A percentile compares a stretch with the other conserved stretches of the same genome.
These are phyloP conservation scores for Drosera spatulata DNA, from an alignment of 179 eudicot genomes.

Conservation along the genomic window DNA sequence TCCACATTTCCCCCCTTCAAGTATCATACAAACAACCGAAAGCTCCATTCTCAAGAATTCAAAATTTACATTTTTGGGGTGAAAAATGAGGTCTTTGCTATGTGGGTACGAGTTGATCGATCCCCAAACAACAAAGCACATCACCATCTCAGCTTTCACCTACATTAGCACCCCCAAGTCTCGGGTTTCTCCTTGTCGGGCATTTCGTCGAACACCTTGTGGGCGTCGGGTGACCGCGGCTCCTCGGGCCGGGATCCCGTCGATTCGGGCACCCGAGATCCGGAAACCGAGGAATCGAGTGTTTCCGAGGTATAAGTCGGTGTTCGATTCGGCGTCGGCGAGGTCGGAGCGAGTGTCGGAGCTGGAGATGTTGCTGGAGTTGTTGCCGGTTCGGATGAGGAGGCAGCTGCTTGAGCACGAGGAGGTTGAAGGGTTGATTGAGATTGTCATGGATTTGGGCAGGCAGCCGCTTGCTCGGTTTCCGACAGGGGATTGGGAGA, in stretches of 20 bases:
- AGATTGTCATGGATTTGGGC: slow-evolving; percentile 91
- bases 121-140: slow-evolving; percentile 47
- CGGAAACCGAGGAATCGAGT: slow-evolving; percentile 71
- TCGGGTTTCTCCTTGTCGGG: slow-evolving; percentile 35
- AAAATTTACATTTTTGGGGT: too few relatives aligned
- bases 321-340: slow-evolving; percentile 26
- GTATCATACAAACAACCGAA: too few relatives aligned
- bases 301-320: slow-evolving; percentile 44
- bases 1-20: too few relatives aligned
- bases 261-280: slow-evolving; percentile 45
- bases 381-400: slow-evolving; percentile 74
- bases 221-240: slow-evolving; percentile 24
- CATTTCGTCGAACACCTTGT: slow-evolving; percentile 63
- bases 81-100: slow-evolving; percentile 54
- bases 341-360: slow-evolving; percentile 39
- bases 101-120: slow-evolving; percentile 61
- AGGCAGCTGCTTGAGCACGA: slow-evolving; percentile 42
- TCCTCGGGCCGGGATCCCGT: slow-evolving; percentile 22
- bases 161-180: slow-evolving; percentile 21
- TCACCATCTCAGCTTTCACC: slow-evolving; percentile 38
- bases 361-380: slow-evolving; percentile 68
- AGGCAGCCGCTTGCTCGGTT: slow-evolving; percentile 89
- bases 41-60: too few relatives aligned
- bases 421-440: slow-evolving; percentile 61
- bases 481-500: slow-evolving; percentile 92